phyloP scores from a whole-genome alignment of 2,329 filamentous ascomycete species.

The Alternaria arbusti region DNA sequence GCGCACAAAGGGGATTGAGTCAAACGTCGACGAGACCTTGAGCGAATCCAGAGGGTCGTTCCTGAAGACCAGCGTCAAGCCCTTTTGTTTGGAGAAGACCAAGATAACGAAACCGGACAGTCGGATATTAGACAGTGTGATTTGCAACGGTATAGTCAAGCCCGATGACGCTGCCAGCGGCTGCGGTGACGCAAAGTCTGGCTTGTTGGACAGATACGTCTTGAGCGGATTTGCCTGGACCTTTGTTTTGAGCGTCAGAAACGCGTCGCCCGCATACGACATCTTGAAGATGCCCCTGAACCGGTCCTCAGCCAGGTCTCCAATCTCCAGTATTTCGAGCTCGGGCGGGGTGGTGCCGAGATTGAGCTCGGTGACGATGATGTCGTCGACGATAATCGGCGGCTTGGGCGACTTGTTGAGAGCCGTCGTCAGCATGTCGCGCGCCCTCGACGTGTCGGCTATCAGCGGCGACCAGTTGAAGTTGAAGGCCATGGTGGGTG shows the following conservation, averaged over 20 bases:
- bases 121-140: slow-evolving; percentile 94
- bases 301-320: slow-evolving; percentile 93
- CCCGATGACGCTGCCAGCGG: slow-evolving; percentile 90
- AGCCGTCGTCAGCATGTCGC: slow-evolving; percentile 91
- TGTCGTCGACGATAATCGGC: slow-evolving; percentile 98
- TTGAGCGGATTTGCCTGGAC: slow-evolving; percentile 98
- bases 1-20: slow-evolving; percentile 97
- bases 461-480: slow-evolving; percentile 99
- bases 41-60: slow-evolving; percentile 98
- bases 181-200: slow-evolving; percentile 88
- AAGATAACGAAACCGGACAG: slow-evolving; percentile 96
- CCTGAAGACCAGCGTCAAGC: slow-evolving; percentile 92
- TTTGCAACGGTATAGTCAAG: slow-evolving; percentile 95
- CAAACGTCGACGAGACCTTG: slow-evolving; percentile 98
- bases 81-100: slow-evolving; percentile 97
- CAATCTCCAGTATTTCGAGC: slow-evolving; percentile 96
- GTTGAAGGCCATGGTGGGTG: slow-evolving; percentile 88
- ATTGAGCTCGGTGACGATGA: slow-evolving; percentile 97
- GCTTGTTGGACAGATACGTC: slow-evolving; percentile 91
- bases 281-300: slow-evolving; percentile 99
- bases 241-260: slow-evolving; percentile 90
- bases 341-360: slow-evolving; percentile 93
- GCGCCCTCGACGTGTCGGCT: slow-evolving; percentile 88
- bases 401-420: slow-evolving; percentile 98
- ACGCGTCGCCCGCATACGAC: slow-evolving; percentile 96